A percentile compares a stretch with the other conserved stretches of the same genome.
Conservation (phyloP, 2,329 filamentous ascomycete species). For the Ophiostoma fasciatum region DNA sequence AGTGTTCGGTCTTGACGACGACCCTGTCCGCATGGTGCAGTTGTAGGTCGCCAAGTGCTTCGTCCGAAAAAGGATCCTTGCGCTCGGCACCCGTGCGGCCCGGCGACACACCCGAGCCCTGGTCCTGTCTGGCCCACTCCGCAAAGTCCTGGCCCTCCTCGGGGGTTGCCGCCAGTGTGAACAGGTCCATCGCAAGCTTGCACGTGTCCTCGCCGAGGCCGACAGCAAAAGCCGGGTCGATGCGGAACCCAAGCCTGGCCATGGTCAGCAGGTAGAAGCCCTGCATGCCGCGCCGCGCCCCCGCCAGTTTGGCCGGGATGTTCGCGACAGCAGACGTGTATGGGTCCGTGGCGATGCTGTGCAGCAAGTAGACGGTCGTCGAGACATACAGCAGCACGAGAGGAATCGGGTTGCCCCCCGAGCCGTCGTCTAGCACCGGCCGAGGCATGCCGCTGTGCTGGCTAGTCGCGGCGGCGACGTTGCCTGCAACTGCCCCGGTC, state of each 20-base stretch:
- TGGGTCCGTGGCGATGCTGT: constrained; percentile 35
- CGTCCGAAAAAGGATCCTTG: constrained; percentile 5
- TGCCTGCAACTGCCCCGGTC: too few species aligned
- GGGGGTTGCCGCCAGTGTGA: constrained; percentile 69
- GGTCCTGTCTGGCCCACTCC: constrained; percentile 8
- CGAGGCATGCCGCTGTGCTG: too few species aligned
- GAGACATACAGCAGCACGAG: constrained; percentile 32
- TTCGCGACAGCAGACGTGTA: constrained; percentile 34
- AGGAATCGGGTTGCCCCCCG: neutral
- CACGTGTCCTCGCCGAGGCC: constrained; percentile 43
- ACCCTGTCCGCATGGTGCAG: neutral
- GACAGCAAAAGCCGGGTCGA: constrained; percentile 49
- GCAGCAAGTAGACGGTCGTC: constrained; percentile 33
- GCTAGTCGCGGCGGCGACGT: too few species aligned
- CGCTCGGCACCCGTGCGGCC: neutral
- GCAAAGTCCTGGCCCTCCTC: constrained; percentile 37
- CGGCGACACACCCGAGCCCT: too few species aligned
- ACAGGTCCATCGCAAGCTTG: constrained; percentile 68
- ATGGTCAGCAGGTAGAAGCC: constrained; percentile 63
- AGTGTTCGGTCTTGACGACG: constrained; percentile 4
- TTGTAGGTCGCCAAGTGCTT: neutral
- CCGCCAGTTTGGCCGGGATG: constrained; percentile 55
- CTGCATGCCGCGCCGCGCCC: constrained; percentile 58
- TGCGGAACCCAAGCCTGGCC: constrained; percentile 64
- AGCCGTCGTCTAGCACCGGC: too few species aligned